Evolutionary conservation across 306 rosid species (phyloP).

Genomic region (Begonia loranthoides): DNA sequence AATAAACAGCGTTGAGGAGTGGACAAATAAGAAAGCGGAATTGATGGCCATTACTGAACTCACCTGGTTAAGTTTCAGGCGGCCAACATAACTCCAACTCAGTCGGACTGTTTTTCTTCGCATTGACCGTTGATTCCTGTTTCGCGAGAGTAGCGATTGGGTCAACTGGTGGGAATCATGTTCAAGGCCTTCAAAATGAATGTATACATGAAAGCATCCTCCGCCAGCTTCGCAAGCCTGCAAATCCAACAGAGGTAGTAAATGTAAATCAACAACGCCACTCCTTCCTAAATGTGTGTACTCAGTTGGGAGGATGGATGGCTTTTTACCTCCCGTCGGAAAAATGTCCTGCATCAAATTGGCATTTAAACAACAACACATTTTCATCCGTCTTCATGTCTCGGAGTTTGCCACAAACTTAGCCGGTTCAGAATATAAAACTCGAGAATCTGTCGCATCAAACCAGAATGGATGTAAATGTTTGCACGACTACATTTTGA

Average conservation of each 20-base stretch:
- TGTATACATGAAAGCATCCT: conserved; percentile 57
- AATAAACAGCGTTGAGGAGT: too few species aligned
- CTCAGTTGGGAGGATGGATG: too few species aligned
- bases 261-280: background rate
- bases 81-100: too few species aligned
- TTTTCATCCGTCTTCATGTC: conserved; percentile 66
- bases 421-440: conserved; percentile 82
- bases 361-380: conserved; percentile 68
- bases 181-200: conserved; percentile 49
- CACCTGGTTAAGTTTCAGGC: too few species aligned
- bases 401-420: conserved; percentile 89
- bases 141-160: background rate
- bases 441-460: conserved; percentile 71
- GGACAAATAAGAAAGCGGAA: too few species aligned
- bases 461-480: background rate
- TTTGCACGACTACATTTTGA: background rate
- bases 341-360: conserved; percentile 86
- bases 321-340: conserved; percentile 80
- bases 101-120: too few species aligned
- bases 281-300: too few species aligned
- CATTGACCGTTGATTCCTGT: too few species aligned
- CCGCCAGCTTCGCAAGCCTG: conserved; percentile 83
- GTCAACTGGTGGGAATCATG: conserved; percentile 20
- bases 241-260: conserved; percentile 9
- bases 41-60: too few species aligned